These are phyloP conservation scores for Fusarium irregulare DNA, from an alignment of 2,329 filamentous ascomycete species.

Conservation along the genomic window DNA sequence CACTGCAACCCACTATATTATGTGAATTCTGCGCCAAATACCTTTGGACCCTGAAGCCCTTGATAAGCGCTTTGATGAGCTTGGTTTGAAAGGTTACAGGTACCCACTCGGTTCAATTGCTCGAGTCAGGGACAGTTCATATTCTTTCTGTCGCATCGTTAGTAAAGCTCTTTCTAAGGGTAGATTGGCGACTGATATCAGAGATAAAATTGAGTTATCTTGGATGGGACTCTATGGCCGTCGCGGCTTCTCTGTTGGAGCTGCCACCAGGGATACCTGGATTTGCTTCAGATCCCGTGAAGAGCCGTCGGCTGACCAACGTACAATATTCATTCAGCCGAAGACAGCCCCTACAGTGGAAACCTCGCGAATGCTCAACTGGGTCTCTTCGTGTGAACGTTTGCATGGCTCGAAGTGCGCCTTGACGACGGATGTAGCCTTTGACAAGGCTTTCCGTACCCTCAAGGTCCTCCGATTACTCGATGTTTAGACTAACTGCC, in stretches of 20 bases:
- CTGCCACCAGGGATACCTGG: too few species aligned
- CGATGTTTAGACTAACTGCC: background rate
- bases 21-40: background rate
- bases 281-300: too few species aligned
- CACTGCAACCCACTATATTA: background rate
- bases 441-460: constrained; percentile 3
- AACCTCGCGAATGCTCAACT: background rate
- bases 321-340: too few species aligned
- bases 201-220: accelerated
- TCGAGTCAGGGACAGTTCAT: background rate
- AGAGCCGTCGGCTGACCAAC: too few species aligned
- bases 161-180: background rate
- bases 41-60: background rate
- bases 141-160: background rate
- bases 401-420: background rate
- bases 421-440: background rate
- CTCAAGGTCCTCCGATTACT: constrained; percentile 7
- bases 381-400: background rate
- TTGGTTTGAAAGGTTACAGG: background rate
- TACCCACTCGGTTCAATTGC: background rate
- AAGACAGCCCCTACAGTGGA: background rate
- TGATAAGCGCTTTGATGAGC: background rate
- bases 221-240: too few species aligned
- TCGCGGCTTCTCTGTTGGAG: too few species aligned
- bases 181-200: accelerated